phyloP scores from a whole-genome alignment of 495 filamentous ascomycete species.

The Glarea lozoyensis region DNA sequence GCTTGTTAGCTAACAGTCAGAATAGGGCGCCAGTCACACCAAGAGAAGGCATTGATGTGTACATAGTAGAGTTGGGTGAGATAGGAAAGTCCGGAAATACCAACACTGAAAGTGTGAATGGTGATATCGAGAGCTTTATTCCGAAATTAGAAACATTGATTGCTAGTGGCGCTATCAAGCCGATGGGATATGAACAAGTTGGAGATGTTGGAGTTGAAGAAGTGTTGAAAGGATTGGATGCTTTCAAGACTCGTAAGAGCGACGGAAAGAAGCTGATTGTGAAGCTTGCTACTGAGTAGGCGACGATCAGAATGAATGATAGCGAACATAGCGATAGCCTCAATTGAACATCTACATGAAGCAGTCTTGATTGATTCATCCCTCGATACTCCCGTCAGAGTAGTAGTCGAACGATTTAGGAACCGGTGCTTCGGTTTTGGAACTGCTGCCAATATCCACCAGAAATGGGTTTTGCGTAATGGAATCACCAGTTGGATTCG shows the following conservation, averaged over 20 bases:
- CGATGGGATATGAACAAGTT: slow-evolving; percentile 15
- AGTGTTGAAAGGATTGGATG: slow-evolving; percentile 12
- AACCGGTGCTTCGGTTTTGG: slow-evolving; percentile 15
- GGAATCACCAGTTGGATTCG: too few species aligned
- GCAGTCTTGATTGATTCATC: too few species aligned
- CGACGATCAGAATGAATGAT: too few species aligned
- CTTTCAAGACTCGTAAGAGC: slow-evolving; percentile 7
- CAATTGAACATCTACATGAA: too few species aligned
- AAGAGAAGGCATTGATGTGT: slow-evolving; percentile 9
- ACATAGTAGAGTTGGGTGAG: slow-evolving; percentile 5
- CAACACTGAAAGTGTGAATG: slow-evolving; percentile 4
- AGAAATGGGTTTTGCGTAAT: slow-evolving; percentile 6
- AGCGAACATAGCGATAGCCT: too few species aligned
- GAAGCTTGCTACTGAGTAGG: slow-evolving; percentile 11
- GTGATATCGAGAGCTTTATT: slow-evolving; percentile 8
- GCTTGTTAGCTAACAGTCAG: neutral
- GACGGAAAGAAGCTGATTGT: slow-evolving; percentile 14
- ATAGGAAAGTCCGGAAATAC: slow-evolving; percentile 10
- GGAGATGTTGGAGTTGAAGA: slow-evolving; percentile 11
- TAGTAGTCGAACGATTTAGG: slow-evolving; percentile 19
- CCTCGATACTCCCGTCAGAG: slow-evolving; percentile 18
- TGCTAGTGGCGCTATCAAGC: slow-evolving; percentile 7
- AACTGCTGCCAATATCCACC: slow-evolving; percentile 8
- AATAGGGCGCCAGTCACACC: slow-evolving; percentile 10
- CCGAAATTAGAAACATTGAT: slow-evolving; percentile 10